Conservation (phyloP, 2,329 filamentous ascomycete genomes). For the Fusarium humuli region DNA sequence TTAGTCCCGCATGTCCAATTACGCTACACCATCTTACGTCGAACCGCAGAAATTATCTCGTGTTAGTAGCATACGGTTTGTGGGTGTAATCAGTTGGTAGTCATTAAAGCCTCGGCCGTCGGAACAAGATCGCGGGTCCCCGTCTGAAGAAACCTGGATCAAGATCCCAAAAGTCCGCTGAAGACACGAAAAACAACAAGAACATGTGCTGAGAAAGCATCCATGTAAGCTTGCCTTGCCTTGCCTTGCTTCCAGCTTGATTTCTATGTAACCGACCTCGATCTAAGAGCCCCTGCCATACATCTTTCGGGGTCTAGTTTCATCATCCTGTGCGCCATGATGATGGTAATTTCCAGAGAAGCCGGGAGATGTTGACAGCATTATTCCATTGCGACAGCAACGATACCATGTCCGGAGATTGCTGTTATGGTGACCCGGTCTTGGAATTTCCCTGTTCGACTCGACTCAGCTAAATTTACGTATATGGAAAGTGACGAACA, state of each 20-base stretch:
- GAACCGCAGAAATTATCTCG: constrained; percentile 38
- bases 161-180: not conserved
- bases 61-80: constrained; percentile 14
- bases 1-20: constrained; percentile 40
- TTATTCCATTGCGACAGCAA: constrained; percentile 41
- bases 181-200: constrained; percentile 4
- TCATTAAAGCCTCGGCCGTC: constrained; percentile 25
- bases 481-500: constrained; percentile 37
- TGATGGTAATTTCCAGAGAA: constrained; percentile 44
- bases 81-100: constrained; percentile 15
- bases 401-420: constrained; percentile 45
- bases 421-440: constrained; percentile 29
- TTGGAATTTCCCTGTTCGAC: constrained; percentile 25
- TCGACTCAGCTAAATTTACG: constrained; percentile 35
- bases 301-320: constrained; percentile 37
- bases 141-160: constrained; percentile 2
- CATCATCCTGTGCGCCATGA: constrained; percentile 41
- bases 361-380: constrained; percentile 28
- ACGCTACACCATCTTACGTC: constrained; percentile 37
- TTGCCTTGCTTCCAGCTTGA: constrained; percentile 25
- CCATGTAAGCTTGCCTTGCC: not conserved
- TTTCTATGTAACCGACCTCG: constrained; percentile 27
- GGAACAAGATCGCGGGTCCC: constrained; percentile 25
- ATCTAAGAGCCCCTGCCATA: constrained; percentile 33
- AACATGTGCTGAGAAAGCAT: not conserved